Evolutionary conservation across 2,329 filamentous ascomycete genomes (phyloP), one percentile per base, ranked within the genome.

Genomic region (Pseudogymnoascus sp.): DNA sequence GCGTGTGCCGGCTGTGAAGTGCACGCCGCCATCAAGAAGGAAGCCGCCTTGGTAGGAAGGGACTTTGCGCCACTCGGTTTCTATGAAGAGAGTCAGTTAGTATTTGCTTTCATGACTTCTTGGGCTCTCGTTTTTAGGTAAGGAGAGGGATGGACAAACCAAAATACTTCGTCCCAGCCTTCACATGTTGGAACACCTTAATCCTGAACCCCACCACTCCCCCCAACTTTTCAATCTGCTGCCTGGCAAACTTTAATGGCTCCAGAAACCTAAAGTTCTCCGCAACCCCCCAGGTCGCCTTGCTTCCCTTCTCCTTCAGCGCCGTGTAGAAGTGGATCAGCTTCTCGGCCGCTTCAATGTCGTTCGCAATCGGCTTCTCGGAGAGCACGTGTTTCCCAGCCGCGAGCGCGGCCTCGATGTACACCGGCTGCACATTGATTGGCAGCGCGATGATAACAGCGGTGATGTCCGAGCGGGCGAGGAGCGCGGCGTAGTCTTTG

Each of bases 31-130:
- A 70, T 93, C 89, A 2, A 93, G 82, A 62, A 92, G 73, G 72
- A 91, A 92, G 0, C 90, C 89, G 62, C 89, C 90, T 74, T 91
- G 89, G 71, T 90, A 84, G 61, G 82, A 79, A 1, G 89, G 89
- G 62, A 77, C 81, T 73, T 87, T 88, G 62, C 90, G 84, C 90
- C 89, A 84, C 10, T 75, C 68, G 0, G 81, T 84, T 66, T 81
- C 79, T 71, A 64, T 43, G 37, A 46, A 56, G 5, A n/a, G 4
- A 62, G 64, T 65, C 59, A 63, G 64, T 64, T 16, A 11, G n/a
- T 59, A 19, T 62, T 35, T 35, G 24, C 61, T 26, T 62, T 16
- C 16, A 2, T 16, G 28, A 7, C 60, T n/a, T 61, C 11, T 22
- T 10, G 38, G 59, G 46, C 33, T 14, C 16, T 60, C 33, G 16